Conservation (phyloP, 2,329 filamentous ascomycete species). For the Colletotrichum horii region DNA sequence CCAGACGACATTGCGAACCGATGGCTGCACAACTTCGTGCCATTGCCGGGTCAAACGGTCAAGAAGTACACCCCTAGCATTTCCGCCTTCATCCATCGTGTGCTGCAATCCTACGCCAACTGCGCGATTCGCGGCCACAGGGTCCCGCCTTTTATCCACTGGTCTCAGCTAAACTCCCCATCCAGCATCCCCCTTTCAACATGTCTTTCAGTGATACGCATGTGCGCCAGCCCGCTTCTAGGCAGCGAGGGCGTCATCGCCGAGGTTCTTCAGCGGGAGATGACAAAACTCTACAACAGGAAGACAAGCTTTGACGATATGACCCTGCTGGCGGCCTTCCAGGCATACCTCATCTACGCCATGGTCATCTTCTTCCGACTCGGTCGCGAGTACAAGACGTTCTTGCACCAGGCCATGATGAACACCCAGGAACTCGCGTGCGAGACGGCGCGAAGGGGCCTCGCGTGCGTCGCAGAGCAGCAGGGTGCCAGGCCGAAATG, state of each 20-base stretch:
- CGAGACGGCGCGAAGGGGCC: conserved; percentile 39
- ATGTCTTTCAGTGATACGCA: conserved; percentile 45
- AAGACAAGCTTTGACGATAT: conserved; percentile 29
- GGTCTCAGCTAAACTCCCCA: conserved; percentile 33
- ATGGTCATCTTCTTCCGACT: conserved; percentile 52
- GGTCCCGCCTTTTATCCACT: conserved; percentile 50
- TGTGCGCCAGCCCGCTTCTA: conserved; percentile 40
- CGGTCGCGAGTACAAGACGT: conserved; percentile 25
- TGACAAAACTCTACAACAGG: conserved; percentile 41
- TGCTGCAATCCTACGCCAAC: conserved; percentile 49
- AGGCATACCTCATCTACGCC: conserved; percentile 58
- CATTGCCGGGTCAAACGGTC: conserved; percentile 43
- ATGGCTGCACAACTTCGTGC: conserved; percentile 53
- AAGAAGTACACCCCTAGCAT: conserved; percentile 46
- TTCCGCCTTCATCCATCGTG: conserved; percentile 41
- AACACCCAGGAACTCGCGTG: conserved; percentile 56
- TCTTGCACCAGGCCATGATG: conserved; percentile 49
- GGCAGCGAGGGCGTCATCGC: conserved; percentile 35
- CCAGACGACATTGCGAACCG: conserved; percentile 51
- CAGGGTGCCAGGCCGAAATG: conserved; percentile 45
- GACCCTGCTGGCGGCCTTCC: conserved; percentile 48
- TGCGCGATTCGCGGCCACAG: conserved; percentile 39
- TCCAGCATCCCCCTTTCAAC: conserved; percentile 38
- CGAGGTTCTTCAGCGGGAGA: conserved; percentile 44
- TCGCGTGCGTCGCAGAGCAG: conserved; percentile 48